phyloP scores from a whole-genome alignment of 306 rosid genomes.

The Coriaria nepalensis region DNA sequence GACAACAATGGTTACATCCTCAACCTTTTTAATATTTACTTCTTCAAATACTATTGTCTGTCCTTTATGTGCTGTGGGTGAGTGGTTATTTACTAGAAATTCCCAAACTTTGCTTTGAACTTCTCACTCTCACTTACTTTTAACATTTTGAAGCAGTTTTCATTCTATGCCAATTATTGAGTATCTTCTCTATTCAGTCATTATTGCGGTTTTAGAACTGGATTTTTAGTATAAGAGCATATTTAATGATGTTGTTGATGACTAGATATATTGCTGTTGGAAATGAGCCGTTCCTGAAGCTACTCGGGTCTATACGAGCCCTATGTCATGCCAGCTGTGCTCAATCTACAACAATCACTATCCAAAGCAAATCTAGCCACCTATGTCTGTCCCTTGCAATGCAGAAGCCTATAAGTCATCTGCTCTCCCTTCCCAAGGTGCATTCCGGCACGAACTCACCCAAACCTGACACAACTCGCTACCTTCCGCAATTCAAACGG shows the following conservation, averaged over 20 bases:
- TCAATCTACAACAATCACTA: constrained; percentile 78
- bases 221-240: too few relatives aligned
- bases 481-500: constrained; percentile 81
- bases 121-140: background rate
- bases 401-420: constrained; percentile 79
- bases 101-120: background rate
- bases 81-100: background rate
- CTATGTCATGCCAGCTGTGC: constrained; percentile 61
- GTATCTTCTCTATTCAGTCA: too few relatives aligned
- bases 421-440: constrained; percentile 81
- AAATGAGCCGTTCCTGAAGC: constrained; percentile 85
- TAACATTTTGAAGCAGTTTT: too few relatives aligned
- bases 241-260: constrained; percentile 7
- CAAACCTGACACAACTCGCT: constrained; percentile 62
- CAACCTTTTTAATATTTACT: too few relatives aligned
- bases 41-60: too few relatives aligned
- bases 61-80: too few relatives aligned
- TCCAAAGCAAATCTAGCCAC: constrained; percentile 67
- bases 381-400: constrained; percentile 83
- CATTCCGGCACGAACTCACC: constrained; percentile 66
- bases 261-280: constrained; percentile 83
- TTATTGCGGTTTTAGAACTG: too few relatives aligned
- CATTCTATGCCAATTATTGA: too few relatives aligned
- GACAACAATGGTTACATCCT: too few relatives aligned
- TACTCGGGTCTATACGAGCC: constrained; percentile 64